phyloP scores from a whole-genome alignment of 2,329 filamentous ascomycete species.

The Amphichorda felina region DNA sequence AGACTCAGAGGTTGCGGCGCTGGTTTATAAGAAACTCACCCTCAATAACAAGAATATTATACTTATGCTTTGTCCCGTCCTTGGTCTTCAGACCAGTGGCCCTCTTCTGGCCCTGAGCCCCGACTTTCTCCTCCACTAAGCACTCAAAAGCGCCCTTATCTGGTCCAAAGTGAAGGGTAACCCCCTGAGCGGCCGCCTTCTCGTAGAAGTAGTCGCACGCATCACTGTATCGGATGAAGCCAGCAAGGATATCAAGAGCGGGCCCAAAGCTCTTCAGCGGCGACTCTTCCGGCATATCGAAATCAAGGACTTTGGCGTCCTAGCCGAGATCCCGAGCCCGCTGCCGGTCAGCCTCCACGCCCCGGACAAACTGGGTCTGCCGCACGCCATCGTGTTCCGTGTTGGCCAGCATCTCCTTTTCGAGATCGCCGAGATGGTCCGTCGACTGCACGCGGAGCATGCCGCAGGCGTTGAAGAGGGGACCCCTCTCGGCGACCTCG shows the following conservation, averaged over 20 bases:
- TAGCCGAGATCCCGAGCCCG: slow-evolving; percentile 9
- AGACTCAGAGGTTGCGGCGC: slow-evolving; percentile 7
- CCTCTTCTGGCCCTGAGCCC: neutral
- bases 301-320: slow-evolving; percentile 11
- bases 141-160: slow-evolving; percentile 6
- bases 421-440: slow-evolving; percentile 8
- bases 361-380: slow-evolving; percentile 11
- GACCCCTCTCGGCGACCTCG: slow-evolving; percentile 3
- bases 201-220: slow-evolving; percentile 9
- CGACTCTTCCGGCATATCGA: slow-evolving; percentile 8
- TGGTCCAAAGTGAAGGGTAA: slow-evolving; percentile 13
- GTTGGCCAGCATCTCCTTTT: slow-evolving; percentile 11
- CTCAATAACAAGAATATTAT: neutral
- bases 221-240: slow-evolving; percentile 10
- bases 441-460: slow-evolving; percentile 14
- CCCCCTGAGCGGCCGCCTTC: slow-evolving; percentile 10
- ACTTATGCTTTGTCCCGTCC: neutral
- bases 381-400: slow-evolving; percentile 12
- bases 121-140: neutral
- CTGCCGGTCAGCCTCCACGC: slow-evolving; percentile 6
- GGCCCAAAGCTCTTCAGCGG: slow-evolving; percentile 8
- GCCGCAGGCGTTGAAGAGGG: slow-evolving; percentile 9
- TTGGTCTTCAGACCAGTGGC: neutral
- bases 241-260: slow-evolving; percentile 11
- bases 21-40: slow-evolving; percentile 8